Evolutionary conservation across 345 rosid species (phyloP), one percentile per base, ranked within the genome.

Genomic region (Arabidopsis arenosa): DNA sequence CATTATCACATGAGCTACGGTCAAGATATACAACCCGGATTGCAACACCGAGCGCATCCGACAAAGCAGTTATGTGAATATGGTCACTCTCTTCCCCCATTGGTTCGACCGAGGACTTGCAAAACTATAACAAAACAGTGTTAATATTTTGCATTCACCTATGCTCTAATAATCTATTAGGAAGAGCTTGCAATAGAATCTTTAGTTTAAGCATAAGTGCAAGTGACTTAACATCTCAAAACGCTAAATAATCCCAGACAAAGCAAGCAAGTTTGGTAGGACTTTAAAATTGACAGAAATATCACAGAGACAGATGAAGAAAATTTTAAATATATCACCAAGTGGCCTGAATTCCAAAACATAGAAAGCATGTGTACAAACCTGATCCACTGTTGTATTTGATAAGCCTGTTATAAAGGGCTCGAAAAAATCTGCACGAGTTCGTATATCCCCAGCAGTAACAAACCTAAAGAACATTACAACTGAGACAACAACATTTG

Each of bases 81-180:
- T 91, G 99, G 74, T 96, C 99, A 45, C 99, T 96, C 85, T 93
- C 98, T 83, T 96, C 99, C 54, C 99, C 98, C 99, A 96, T 96
- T 7, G 99, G 99, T 83, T 96, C 99, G 74, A 96, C 98, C 0
- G 99, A 85, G 23, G 98, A 84, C 86, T 93, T 96, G 98, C 99
- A 93, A 74, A 94, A 96, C 99, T 96, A 83, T 33, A n/a, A 48
- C 73, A 80, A 44, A 74, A 70, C 70, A 76, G 45, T 63, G 61
- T 73, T 14, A 66, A 15, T 43, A 1, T 32, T 61, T 68, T n/a
- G 15, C 14, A 53, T 60, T 51, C 30, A 33, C 44, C 41, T 65
- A 45, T 39, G 10, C 48, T 32, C 23, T 47, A 39, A 28, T 37
- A 52, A 36, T 4, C 32, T 9, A 14, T n/a, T 32, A 44, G 3